phyloP scores from a whole-genome alignment of 768 basidiomycete species.

The Calocybe gangraenosa region DNA sequence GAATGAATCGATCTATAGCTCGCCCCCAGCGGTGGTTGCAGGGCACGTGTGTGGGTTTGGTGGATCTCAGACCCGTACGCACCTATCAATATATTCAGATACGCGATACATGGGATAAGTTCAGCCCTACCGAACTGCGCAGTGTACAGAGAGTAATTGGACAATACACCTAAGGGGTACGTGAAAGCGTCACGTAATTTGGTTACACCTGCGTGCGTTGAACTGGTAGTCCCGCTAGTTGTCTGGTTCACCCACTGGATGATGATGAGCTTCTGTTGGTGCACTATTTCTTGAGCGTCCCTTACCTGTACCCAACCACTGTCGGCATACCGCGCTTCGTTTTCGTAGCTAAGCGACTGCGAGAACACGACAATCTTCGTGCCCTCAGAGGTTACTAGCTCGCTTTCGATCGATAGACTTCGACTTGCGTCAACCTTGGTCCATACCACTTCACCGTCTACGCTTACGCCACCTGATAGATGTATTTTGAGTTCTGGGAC shows the following conservation, averaged over 20 bases:
- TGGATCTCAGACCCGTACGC: constrained; percentile 25
- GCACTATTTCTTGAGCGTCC: background rate
- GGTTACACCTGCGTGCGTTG: constrained; percentile 44
- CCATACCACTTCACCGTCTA: constrained; percentile 39
- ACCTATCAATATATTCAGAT: constrained; percentile 12
- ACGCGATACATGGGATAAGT: background rate
- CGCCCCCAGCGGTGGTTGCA: constrained; percentile 21
- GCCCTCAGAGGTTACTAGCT: constrained; percentile 45
- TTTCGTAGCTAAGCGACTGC: constrained; percentile 45
- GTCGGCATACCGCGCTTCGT: constrained; percentile 47
- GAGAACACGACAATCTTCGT: constrained; percentile 41
- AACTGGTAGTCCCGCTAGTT: constrained; percentile 40
- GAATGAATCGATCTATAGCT: constrained; percentile 22
- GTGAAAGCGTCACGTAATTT: constrained; percentile 46
- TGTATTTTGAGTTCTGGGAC: constrained; percentile 37
- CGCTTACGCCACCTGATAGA: constrained; percentile 34
- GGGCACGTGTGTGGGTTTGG: constrained; percentile 25
- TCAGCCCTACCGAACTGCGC: constrained; percentile 21
- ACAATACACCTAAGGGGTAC: constrained; percentile 41
- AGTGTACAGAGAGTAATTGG: constrained; percentile 26
- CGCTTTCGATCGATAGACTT: constrained; percentile 44
- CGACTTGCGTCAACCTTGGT: constrained; percentile 46
- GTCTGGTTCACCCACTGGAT: constrained; percentile 46
- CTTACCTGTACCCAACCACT: constrained; percentile 30
- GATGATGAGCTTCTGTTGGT: background rate